Evolutionary conservation across 345 rosid species (phyloP), one percentile per base, ranked within the genome.

Genomic region (Noccaea caerulescens): DNA sequence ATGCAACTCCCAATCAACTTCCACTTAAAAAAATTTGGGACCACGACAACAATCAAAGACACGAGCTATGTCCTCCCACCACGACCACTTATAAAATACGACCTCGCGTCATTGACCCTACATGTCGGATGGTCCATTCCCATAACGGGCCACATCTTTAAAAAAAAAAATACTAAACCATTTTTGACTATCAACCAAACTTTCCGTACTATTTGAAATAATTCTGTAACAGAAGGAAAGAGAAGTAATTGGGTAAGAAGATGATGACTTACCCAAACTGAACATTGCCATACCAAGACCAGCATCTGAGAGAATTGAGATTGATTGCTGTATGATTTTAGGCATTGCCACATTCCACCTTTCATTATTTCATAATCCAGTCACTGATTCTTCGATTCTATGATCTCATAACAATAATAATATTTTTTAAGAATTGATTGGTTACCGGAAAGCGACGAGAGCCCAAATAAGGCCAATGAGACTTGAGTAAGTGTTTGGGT

Each of bases 241-340:
- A 27, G 3, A 27, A 27, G 30, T 27, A 27, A 27, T 27, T 27
- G 3, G 30, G 4, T 14, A 27, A 27, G 5, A 37, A 63, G 6
- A 53, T 46, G 34, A 68, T 49, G 20, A 66, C 85, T 38, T 72
- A 93, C 98, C 98, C 34, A 93, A 92, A 80, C 98, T 90, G 64
- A 93, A 93, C 98, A 93, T 93, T 23, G 98, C 97, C 98, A 93
- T 93, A 61, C 98, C 98, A 9, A 93, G 96, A 59, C 98, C 97
- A 16, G 98, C 96, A 77, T 93, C 79, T 1, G 98, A 93, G 2
- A 93, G 85, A 66, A 93, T 93, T 2, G 94, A 42, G 46, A 93
- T 93, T 0, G 98, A 93, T 5, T 50, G 10, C 2, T 82, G 91
- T 36, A 93, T 53, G 11, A 93, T 90, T 0, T 87, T 88, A 12